Conservation (phyloP, 139 green algal species). For the Edaphochlamys debaryana region DNA sequence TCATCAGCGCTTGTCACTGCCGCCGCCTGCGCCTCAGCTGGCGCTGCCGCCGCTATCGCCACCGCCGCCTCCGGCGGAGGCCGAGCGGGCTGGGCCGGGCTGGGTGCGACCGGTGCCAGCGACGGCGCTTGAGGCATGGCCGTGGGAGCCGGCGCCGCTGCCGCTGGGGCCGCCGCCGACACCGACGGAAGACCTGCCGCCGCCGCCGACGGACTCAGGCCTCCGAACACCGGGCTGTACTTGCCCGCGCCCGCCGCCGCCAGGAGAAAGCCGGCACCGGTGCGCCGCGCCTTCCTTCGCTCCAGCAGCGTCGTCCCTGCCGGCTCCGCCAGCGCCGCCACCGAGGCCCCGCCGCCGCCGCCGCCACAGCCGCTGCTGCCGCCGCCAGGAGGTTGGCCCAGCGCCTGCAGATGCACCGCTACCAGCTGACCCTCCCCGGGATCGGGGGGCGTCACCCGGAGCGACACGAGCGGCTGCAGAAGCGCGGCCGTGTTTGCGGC, state of each 20-base stretch:
- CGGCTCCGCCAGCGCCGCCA: neutral
- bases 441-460: too few relatives aligned
- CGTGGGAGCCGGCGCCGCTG: too few relatives aligned
- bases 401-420: too few relatives aligned
- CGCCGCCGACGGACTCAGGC: neutral
- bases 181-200: neutral
- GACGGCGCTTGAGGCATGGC: neutral
- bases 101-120: neutral
- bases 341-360: neutral
- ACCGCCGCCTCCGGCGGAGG: neutral
- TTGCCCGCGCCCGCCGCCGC: neutral
- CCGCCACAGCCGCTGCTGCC: too few relatives aligned
- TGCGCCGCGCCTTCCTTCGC: conserved; percentile 20
- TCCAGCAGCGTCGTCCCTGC: conserved; percentile 12
- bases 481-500: neutral
- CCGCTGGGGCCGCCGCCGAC: neutral
- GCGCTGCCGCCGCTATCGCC: neutral
- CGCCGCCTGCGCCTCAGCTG: neutral
- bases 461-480: neutral
- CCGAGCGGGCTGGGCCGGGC: too few relatives aligned
- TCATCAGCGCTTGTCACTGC: neutral
- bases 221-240: neutral
- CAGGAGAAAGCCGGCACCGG: neutral
- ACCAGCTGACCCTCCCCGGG: too few relatives aligned
- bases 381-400: too few relatives aligned